phyloP scores from a whole-genome alignment of 352 stramenopile species.

The Pythium diclinum region DNA sequence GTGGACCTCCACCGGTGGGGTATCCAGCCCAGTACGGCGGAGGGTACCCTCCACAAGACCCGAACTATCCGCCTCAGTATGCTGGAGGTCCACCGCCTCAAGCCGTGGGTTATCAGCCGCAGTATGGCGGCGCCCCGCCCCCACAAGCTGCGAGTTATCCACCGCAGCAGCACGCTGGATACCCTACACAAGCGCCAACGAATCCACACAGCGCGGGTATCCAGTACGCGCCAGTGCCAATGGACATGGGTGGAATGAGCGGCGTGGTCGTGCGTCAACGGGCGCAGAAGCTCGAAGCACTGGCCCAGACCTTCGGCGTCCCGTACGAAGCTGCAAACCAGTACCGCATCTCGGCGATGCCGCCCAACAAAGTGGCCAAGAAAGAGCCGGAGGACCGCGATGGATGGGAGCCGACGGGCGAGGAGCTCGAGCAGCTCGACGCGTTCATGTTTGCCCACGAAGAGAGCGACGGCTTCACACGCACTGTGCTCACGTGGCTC shows the following conservation, averaged over 20 bases:
- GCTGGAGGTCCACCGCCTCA: background rate
- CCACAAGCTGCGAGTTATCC: background rate
- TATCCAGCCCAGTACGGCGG: background rate
- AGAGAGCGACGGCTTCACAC: conserved; percentile 35
- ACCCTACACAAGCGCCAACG: background rate
- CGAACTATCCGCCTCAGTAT: background rate
- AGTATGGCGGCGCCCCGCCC: background rate
- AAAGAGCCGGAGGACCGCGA: conserved; percentile 38
- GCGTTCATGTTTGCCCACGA: conserved; percentile 48
- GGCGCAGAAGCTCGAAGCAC: conserved; percentile 42
- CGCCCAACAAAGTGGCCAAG: conserved; percentile 50
- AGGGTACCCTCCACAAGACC: background rate
- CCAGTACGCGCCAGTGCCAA: conserved; percentile 31
- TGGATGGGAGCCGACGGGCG: conserved; percentile 41
- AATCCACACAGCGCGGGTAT: background rate
- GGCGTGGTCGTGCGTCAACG: conserved; percentile 56
- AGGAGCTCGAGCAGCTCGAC: conserved; percentile 49
- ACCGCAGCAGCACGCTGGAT: background rate
- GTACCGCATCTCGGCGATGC: conserved; percentile 49
- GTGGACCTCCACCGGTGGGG: background rate
- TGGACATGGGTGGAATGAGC: conserved; percentile 34
- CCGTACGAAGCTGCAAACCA: conserved; percentile 61
- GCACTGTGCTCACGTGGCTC: conserved; percentile 34
- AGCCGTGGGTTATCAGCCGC: background rate
- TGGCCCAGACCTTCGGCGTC: conserved; percentile 48